Evolutionary conservation across 2,329 filamentous ascomycete species (phyloP).

Genomic region (Trichophyton rubrum): DNA sequence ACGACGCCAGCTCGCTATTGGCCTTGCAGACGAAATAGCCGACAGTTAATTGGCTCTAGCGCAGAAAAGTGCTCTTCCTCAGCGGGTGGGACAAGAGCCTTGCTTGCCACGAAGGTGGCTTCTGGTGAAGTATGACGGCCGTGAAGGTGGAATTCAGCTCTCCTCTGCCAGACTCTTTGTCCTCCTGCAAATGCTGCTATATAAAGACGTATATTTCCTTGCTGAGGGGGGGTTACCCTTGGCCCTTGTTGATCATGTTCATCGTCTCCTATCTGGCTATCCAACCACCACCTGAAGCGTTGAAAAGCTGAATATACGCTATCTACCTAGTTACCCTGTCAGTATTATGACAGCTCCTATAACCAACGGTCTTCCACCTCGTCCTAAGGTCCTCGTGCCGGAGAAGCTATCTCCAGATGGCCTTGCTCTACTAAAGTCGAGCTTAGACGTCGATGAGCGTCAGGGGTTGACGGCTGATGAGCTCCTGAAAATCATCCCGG

Average conservation of each 20-base stretch:
- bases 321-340: not conserved
- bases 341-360: not conserved
- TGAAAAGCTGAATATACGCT: not conserved
- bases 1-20: not conserved
- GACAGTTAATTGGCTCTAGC: not conserved
- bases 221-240: too few relatives aligned
- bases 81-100: not conserved
- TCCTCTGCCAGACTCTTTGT: too few relatives aligned
- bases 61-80: not conserved
- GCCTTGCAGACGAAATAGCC: not conserved
- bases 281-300: too few relatives aligned
- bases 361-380: constrained; percentile 7
- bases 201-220: too few relatives aligned
- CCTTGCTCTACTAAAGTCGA: constrained; percentile 52
- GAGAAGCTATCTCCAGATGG: constrained; percentile 74
- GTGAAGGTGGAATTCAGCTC: too few relatives aligned
- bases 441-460: constrained; percentile 58
- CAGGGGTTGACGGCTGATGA: constrained; percentile 51
- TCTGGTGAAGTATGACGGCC: constrained; percentile 10
- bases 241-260: too few relatives aligned
- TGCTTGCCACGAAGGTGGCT: constrained; percentile 13
- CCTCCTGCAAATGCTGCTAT: too few relatives aligned
- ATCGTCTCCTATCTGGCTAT: too few relatives aligned
- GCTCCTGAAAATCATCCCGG: constrained; percentile 52
- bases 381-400: constrained; percentile 54